phyloP scores from a whole-genome alignment of 768 basidiomycete species.

The Tricholoma sp. region DNA sequence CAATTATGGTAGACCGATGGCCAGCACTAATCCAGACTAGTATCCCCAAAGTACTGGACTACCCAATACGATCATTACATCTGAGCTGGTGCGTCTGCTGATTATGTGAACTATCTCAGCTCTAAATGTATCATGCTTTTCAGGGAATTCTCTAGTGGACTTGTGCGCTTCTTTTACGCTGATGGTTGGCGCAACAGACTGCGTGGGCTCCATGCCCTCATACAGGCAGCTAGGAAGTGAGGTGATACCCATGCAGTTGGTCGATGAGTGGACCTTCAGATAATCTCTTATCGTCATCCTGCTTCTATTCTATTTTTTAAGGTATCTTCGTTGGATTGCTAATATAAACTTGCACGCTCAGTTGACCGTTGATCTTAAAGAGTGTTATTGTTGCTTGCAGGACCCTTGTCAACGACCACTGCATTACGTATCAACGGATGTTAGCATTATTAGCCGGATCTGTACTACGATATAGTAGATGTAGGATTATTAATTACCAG shows the following conservation, averaged over 20 bases:
- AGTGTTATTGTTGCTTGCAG: not conserved
- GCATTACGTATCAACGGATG: no score
- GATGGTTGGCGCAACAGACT: constrained; percentile 47
- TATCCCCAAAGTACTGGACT: constrained; percentile 84
- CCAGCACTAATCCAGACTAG: constrained; percentile 77
- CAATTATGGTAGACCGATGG: constrained; percentile 82
- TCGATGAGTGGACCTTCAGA: not conserved
- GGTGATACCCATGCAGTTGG: not conserved
- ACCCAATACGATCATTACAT: constrained; percentile 70
- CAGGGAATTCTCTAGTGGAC: constrained; percentile 48
- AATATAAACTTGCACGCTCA: not conserved
- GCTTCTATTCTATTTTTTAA: not conserved
- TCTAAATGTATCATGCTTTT: not conserved
- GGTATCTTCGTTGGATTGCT: not conserved
- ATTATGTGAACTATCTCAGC: not conserved
- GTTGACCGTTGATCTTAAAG: not conserved
- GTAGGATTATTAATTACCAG: no score
- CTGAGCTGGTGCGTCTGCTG: constrained; percentile 62
- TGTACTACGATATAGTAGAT: no score
- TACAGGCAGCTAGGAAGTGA: constrained; percentile 30
- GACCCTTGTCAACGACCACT: no score
- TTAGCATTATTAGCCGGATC: no score
- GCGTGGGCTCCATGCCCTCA: constrained; percentile 34
- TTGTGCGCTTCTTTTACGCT: constrained; percentile 48
- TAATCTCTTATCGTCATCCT: no score